Evolutionary conservation across 371 early-diverging fungal genomes (phyloP), one percentile per base, ranked within the genome.

Genomic region (Lichtheimia hyalospora): DNA sequence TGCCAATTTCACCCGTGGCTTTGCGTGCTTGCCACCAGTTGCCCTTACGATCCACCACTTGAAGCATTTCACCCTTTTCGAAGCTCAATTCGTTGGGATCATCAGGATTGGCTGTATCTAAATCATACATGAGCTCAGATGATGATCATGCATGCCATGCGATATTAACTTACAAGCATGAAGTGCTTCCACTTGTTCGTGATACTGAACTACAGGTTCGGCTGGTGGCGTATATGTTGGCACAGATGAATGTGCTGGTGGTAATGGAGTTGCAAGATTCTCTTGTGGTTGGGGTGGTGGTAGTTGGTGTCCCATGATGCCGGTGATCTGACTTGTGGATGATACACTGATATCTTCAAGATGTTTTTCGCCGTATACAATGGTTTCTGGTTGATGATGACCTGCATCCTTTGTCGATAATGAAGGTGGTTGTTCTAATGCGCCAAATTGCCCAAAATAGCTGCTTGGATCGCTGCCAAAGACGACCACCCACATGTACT

Each of bases 1-100:
- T 93, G 58, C 96, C 96, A 14, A 86, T 65, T 5, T 76, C 66
- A 21, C 93, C 94, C 64, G 92, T 86, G 44, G 77, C 72, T 60
- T 87, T 87, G 57, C 86, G 84, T 49, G 90, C 95, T 71, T 93
- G 89, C 95, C 95, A 95, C 95, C 95, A 95, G 66, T 92, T 92
- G 68, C 95, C 95, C 72, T 89, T 87, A 69, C 82, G 86, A 70
- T 93, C 93, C 12, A 90, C 72, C 41, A 96, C 84, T 48, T 91
- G 89, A 70, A 96, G 67, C 4, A 85, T 64, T 57, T 95, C 94
- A 61, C 90, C 91, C 76, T 92, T 92, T 14, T 62, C 67, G 69
- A 95, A 92, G 12, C 87, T 83, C 12, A 96, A 72, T 70, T 96
- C 96, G 64, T 88, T 91, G 20, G 90, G 88, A 75, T 96, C 96